Conservation (phyloP, 2,329 filamentous ascomycete genomes). For the Penicillium sp. region DNA sequence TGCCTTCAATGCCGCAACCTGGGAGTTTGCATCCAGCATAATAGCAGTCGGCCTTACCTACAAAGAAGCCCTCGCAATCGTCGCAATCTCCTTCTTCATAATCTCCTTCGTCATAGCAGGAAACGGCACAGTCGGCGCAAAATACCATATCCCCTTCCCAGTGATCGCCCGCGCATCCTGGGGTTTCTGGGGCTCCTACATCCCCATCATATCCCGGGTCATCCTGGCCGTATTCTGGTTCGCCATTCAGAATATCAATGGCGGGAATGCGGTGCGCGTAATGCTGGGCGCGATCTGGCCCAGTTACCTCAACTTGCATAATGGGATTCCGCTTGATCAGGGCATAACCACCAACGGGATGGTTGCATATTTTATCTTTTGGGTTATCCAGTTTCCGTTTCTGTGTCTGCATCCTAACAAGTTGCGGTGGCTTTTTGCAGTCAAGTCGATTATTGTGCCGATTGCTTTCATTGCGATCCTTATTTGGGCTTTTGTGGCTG, state of each 20-base stretch:
- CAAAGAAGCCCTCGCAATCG: constrained; percentile 51
- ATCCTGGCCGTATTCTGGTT: constrained; percentile 64
- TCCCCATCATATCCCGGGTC: constrained; percentile 54
- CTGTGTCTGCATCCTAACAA: constrained; percentile 46
- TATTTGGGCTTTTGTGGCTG: constrained; percentile 61
- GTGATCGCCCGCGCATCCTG: constrained; percentile 57
- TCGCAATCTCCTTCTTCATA: constrained; percentile 53
- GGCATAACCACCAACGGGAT: constrained; percentile 50
- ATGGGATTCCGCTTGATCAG: constrained; percentile 41
- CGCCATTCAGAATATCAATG: constrained; percentile 66
- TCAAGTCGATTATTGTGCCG: constrained; percentile 51
- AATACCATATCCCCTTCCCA: constrained; percentile 57
- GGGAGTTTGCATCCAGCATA: constrained; percentile 55
- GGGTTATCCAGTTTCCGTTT: constrained; percentile 47
- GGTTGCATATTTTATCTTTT: constrained; percentile 48
- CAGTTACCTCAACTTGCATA: constrained; percentile 37
- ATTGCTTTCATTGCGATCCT: constrained; percentile 63
- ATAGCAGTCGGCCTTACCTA: constrained; percentile 38
- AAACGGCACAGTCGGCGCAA: constrained; percentile 57
- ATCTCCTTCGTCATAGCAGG: constrained; percentile 61
- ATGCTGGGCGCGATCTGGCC: constrained; percentile 57
- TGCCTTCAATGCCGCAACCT: constrained; percentile 55
- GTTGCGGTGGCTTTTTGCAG: constrained; percentile 38
- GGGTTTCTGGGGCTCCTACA: constrained; percentile 59
- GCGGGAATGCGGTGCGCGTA: constrained; percentile 54